Evolutionary conservation across 179 eudicot species (phyloP).

Genomic region (Camellia oleifera): DNA sequence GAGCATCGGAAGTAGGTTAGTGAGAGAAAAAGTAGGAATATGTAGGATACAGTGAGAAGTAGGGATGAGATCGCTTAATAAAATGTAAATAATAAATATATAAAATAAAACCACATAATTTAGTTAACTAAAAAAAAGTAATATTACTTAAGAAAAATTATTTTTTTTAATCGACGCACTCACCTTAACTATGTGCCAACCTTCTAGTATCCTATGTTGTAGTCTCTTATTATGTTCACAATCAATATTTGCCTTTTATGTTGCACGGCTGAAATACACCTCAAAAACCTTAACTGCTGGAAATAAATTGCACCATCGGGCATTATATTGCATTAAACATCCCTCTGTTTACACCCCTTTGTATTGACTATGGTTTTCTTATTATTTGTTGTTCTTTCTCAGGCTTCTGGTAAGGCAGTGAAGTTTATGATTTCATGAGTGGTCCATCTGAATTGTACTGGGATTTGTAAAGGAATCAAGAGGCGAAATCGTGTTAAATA

Average conservation of each 20-base stretch:
- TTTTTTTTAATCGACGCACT: too few species aligned
- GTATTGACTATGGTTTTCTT: neutral
- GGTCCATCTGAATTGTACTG: neutral
- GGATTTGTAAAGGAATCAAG: neutral
- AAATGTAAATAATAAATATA: too few species aligned
- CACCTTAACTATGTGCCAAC: too few species aligned
- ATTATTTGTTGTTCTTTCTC: neutral
- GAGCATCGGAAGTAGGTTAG: too few species aligned
- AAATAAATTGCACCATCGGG: too few species aligned
- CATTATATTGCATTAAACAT: neutral
- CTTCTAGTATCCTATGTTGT: neutral
- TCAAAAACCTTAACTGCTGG: neutral
- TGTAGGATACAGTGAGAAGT: too few species aligned
- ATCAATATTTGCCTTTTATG: neutral
- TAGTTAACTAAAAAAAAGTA: too few species aligned
- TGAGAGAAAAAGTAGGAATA: too few species aligned
- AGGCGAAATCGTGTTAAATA: neutral
- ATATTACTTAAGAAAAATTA: too few species aligned
- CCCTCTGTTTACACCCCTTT: neutral
- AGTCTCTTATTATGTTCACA: neutral
- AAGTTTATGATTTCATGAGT: constrained; percentile 9
- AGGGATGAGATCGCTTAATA: too few species aligned
- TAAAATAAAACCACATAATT: too few species aligned
- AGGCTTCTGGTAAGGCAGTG: constrained; percentile 14
- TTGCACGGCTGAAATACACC: neutral